These are phyloP conservation scores for Fomes fomentarius DNA, from an alignment of 1,284 basidiomycete genomes.

Conservation along the genomic window DNA sequence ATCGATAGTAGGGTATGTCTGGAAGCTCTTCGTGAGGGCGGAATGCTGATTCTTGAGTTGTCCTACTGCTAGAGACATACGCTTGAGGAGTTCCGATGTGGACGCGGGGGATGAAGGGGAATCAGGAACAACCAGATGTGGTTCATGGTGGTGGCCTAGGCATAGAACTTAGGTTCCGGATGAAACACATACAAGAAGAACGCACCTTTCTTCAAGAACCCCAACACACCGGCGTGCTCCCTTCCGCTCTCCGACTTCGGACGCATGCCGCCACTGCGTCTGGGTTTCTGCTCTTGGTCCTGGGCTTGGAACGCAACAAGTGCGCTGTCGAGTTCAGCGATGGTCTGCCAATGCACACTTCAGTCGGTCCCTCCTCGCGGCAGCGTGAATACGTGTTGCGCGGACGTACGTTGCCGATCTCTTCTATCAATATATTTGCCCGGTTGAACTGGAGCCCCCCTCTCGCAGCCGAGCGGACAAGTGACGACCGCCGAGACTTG, in stretches of 20 bases:
- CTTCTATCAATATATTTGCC: conserved; percentile 55
- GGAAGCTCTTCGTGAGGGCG: conserved; percentile 50
- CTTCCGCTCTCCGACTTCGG: conserved; percentile 27
- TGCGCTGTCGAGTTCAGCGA: conserved; percentile 31
- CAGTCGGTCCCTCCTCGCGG: conserved; percentile 2
- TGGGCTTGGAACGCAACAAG: conserved; percentile 28
- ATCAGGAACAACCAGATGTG: conserved; percentile 16
- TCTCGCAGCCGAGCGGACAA: conserved; percentile 30
- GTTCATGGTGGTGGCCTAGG: conserved; percentile 25
- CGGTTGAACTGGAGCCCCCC: conserved; percentile 41
- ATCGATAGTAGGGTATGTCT: conserved; percentile 43
- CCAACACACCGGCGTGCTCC: conserved; percentile 30
- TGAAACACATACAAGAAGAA: background rate
- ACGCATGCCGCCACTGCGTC: conserved; percentile 16
- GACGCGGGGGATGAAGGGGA: conserved; percentile 8
- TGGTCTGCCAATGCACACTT: conserved; percentile 29
- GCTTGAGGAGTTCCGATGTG: conserved; percentile 36
- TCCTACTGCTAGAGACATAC: conserved; percentile 48
- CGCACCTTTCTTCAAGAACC: conserved; percentile 37
- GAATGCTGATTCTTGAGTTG: conserved; percentile 64
- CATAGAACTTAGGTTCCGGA: background rate
- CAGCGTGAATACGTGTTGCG: background rate
- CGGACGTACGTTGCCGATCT: conserved; percentile 57
- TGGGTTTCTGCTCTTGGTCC: conserved; percentile 30
- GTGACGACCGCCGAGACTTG: conserved; percentile 47